Evolutionary conservation across 2,329 filamentous ascomycete genomes (phyloP).

Genomic region (Escovopsis weberi): DNA sequence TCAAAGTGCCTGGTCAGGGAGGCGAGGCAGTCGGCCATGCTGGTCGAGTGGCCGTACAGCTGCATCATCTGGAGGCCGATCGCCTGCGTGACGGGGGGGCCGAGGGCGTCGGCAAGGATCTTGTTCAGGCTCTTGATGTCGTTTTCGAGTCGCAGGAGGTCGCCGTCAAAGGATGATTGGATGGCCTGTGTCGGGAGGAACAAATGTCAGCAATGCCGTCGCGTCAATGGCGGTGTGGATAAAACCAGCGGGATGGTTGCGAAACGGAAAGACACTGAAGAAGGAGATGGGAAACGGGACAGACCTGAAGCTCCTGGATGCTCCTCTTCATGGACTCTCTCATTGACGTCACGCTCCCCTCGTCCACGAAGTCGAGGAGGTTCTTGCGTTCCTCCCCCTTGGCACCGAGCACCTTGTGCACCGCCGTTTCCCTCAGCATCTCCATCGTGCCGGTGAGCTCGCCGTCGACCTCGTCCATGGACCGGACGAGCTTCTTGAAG

Average conservation of each 20-base stretch:
- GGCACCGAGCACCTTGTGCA: constrained; percentile 50
- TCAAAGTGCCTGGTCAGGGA: constrained; percentile 83
- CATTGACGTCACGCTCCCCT: constrained; percentile 51
- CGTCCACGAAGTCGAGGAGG: constrained; percentile 64
- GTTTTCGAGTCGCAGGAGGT: constrained; percentile 60
- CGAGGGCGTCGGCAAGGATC: constrained; percentile 31
- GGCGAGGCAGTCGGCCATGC: constrained; percentile 68
- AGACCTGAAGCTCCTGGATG: constrained; percentile 55
- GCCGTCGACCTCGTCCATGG: constrained; percentile 51
- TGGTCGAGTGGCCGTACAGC: constrained; percentile 60
- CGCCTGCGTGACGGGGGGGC: constrained; percentile 18
- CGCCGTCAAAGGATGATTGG: constrained; percentile 60
- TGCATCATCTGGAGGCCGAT: constrained; percentile 42
- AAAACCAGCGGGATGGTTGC: too few relatives aligned
- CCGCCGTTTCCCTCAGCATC: constrained; percentile 46
- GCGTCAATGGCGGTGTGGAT: too few relatives aligned
- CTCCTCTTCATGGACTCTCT: constrained; percentile 52
- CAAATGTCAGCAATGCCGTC: neutral
- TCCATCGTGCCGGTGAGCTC: constrained; percentile 53
- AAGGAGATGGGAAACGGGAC: constrained; percentile 7
- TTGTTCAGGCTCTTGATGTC: constrained; percentile 54
- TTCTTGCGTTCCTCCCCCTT: constrained; percentile 42
- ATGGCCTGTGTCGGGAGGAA: constrained; percentile 28
- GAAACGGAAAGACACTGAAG: too few relatives aligned
- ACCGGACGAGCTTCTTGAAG: constrained; percentile 45